These are phyloP conservation scores for Dryas octopetala DNA, from an alignment of 306 rosid species.

Conservation along the genomic window DNA sequence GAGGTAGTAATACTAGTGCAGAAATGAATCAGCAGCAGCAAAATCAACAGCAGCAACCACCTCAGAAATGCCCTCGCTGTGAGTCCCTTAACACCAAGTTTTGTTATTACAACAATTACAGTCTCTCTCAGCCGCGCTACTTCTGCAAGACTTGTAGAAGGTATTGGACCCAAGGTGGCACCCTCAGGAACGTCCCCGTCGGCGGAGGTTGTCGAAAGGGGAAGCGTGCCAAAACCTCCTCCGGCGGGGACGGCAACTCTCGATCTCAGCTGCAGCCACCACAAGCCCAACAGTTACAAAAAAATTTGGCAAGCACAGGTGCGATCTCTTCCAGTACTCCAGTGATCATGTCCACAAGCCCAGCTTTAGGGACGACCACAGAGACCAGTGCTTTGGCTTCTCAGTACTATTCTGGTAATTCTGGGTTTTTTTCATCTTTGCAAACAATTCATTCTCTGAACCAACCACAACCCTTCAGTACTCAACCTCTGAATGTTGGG, in stretches of 20 bases:
- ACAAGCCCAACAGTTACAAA: slow-evolving; percentile 6
- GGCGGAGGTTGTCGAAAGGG: slow-evolving; percentile 59
- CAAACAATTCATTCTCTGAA: slow-evolving; percentile 37
- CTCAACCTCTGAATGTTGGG: neutral
- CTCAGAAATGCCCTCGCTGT: slow-evolving; percentile 58
- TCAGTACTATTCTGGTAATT: slow-evolving; percentile 27
- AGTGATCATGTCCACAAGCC: neutral
- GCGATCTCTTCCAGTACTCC: neutral
- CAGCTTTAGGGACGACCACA: neutral
- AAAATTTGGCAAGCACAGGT: slow-evolving; percentile 14
- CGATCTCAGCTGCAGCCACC: neutral
- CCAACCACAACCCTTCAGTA: slow-evolving; percentile 18
- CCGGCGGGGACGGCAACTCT: too few relatives aligned
- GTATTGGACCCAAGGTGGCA: slow-evolving; percentile 73
- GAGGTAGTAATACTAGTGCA: too few relatives aligned
- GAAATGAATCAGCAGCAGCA: neutral
- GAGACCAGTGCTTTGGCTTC: neutral
- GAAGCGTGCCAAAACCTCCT: slow-evolving; percentile 33
- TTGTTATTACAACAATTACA: slow-evolving; percentile 69
- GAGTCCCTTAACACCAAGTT: slow-evolving; percentile 61
- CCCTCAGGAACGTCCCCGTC: slow-evolving; percentile 62
- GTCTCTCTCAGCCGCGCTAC: slow-evolving; percentile 59
- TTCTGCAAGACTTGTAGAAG: slow-evolving; percentile 61
- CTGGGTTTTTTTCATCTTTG: slow-evolving; percentile 43
- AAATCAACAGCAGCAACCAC: too few relatives aligned